Percentiles rank a stretch among this genome's conserved stretches.
Conservation (phyloP, 352 stramenopile species). For the Globisporangium ultimum region DNA sequence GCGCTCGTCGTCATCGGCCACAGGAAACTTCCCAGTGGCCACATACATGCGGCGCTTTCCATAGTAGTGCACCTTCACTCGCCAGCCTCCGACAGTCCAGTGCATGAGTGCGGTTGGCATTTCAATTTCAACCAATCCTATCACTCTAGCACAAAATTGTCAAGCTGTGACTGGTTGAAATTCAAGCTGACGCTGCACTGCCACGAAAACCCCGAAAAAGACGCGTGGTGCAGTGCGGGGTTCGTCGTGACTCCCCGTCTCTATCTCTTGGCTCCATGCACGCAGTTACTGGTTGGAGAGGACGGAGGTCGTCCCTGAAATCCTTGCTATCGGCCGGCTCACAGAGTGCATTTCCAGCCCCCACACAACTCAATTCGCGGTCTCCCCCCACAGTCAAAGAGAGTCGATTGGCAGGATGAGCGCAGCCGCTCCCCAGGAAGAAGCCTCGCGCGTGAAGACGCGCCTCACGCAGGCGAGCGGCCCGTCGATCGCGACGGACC, state of each 20-base stretch:
- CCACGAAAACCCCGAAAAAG: background rate
- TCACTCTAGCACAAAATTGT: too few relatives aligned
- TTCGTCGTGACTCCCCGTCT: background rate
- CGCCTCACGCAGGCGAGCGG: slow-evolving; percentile 76
- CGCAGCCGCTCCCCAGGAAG: slow-evolving; percentile 8
- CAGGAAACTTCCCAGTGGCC: too few relatives aligned
- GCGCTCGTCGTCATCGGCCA: too few relatives aligned
- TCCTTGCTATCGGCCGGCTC: too few relatives aligned
- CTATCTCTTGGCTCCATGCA: background rate
- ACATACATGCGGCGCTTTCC: too few relatives aligned
- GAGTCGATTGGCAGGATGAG: slow-evolving; percentile 2
- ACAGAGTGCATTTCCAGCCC: background rate
- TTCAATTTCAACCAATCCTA: background rate
- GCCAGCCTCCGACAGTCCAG: background rate
- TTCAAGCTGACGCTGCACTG: background rate
- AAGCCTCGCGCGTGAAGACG: slow-evolving; percentile 64
- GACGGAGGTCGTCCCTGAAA: background rate
- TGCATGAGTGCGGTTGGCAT: background rate
- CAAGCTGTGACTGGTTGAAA: background rate
- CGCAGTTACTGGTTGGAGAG: background rate
- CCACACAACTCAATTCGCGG: background rate
- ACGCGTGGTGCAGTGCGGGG: background rate
- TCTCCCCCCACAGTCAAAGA: background rate
- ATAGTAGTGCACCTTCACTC: background rate
- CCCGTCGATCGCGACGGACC: slow-evolving; percentile 47